A percentile compares a stretch with the other conserved stretches of the same genome.
Conservation (phyloP, 441 rosid species). For the Metrosideros polymorpha region DNA sequence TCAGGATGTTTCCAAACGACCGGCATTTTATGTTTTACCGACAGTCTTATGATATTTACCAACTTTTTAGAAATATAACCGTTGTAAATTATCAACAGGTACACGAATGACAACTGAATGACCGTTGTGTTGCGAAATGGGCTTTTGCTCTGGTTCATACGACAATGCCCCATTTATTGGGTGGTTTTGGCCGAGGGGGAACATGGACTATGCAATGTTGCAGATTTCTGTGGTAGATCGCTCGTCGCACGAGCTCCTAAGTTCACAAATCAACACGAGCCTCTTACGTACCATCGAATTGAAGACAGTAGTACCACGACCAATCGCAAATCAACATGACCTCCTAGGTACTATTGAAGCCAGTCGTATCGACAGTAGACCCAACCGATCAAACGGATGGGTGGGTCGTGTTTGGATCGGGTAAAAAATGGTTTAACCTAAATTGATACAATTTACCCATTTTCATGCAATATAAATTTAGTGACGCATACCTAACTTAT, state of each 20-base stretch:
- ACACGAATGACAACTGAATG: background rate
- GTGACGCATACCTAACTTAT: no score
- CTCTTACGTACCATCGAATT: background rate
- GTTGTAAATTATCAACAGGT: no score
- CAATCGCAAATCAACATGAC: background rate
- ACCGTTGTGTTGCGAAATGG: background rate
- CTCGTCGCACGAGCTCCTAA: no score
- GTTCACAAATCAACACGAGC: background rate
- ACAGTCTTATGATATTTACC: background rate
- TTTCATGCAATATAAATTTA: no score
- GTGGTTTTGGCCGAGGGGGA: background rate
- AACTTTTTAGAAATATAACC: background rate
- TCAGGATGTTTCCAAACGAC: background rate
- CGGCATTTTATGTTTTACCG: background rate
- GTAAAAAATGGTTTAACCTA: no score
- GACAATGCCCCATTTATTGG: background rate
- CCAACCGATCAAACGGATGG: no score
- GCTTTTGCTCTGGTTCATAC: background rate
- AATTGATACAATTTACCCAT: no score
- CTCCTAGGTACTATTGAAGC: background rate
- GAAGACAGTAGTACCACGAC: background rate
- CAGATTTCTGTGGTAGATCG: background rate
- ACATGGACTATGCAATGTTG: background rate
- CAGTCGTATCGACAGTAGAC: accelerated
- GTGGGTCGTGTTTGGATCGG: no score